Evolutionary conservation across 1,139 yeast species (phyloP).

Genomic region (Hanseniaspora uvarum): DNA sequence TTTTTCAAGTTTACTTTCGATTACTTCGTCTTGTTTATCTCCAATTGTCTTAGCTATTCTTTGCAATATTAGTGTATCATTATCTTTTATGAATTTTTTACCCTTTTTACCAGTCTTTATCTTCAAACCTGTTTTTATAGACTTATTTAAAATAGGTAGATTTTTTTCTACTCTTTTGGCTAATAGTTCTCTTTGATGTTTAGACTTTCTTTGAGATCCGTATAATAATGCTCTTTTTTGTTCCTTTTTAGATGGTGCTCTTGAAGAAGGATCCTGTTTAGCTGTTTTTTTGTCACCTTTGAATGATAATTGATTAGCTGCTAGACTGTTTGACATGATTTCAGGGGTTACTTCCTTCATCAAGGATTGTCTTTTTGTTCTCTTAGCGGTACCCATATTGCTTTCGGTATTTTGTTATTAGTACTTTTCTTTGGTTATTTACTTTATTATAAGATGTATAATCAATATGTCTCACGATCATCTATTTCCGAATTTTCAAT

Average conservation of each 20-base stretch:
- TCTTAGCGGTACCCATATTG: constrained; percentile 48
- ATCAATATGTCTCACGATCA: background rate
- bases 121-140: constrained; percentile 78
- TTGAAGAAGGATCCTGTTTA: constrained; percentile 42
- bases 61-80: constrained; percentile 51
- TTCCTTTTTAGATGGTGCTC: constrained; percentile 48
- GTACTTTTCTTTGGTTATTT: background rate
- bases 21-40: constrained; percentile 68
- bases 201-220: constrained; percentile 52
- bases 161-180: constrained; percentile 62
- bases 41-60: constrained; percentile 72
- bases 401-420: background rate
- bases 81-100: constrained; percentile 71
- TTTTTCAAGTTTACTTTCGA: constrained; percentile 83
- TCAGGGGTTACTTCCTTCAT: constrained; percentile 56
- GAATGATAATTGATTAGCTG: constrained; percentile 60
- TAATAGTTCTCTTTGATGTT: constrained; percentile 25
- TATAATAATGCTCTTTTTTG: constrained; percentile 55
- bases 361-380: constrained; percentile 43
- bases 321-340: constrained; percentile 51
- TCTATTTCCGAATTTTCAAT: too few species aligned
- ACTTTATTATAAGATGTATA: too few species aligned
- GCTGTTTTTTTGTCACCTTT: constrained; percentile 52
- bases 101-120: constrained; percentile 80
- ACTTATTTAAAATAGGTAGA: constrained; percentile 69